phyloP scores from a whole-genome alignment of 495 filamentous ascomycete genomes.

The Cairneyella variabilis region DNA sequence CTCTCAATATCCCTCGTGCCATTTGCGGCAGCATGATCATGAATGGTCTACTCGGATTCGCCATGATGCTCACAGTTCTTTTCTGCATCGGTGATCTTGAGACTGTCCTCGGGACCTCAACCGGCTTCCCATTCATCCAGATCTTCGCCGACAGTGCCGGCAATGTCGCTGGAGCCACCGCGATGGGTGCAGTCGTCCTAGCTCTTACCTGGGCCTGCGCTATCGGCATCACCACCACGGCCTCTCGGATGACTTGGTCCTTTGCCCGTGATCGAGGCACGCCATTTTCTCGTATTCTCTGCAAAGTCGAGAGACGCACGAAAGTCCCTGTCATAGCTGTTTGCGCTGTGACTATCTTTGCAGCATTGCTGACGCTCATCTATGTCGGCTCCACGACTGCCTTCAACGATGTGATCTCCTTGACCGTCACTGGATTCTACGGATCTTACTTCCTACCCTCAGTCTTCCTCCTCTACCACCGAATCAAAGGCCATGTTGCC shows the following conservation, averaged over 20 bases:
- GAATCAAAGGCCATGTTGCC: slow-evolving; percentile 17
- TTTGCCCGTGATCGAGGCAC: slow-evolving; percentile 49
- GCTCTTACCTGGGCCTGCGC: slow-evolving; percentile 11
- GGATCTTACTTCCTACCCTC: slow-evolving; percentile 39
- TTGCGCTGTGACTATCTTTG: slow-evolving; percentile 7
- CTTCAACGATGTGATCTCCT: slow-evolving; percentile 44
- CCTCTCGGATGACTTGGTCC: slow-evolving; percentile 50
- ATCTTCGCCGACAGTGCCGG: slow-evolving; percentile 33
- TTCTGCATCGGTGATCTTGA: slow-evolving; percentile 42
- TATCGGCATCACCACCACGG: slow-evolving; percentile 24
- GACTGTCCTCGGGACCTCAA: slow-evolving; percentile 29
- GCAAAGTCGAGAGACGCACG: slow-evolving; percentile 22
- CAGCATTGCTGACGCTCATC: slow-evolving; percentile 15
- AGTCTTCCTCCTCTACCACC: slow-evolving; percentile 31
- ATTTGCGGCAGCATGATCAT: slow-evolving; percentile 41
- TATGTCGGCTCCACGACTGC: slow-evolving; percentile 29
- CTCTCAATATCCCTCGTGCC: slow-evolving; percentile 37
- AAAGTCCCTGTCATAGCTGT: slow-evolving; percentile 19
- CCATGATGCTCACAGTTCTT: slow-evolving; percentile 39
- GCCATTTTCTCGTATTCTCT: slow-evolving; percentile 36
- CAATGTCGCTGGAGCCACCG: slow-evolving; percentile 29
- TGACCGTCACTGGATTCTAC: slow-evolving; percentile 39
- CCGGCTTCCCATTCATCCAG: slow-evolving; percentile 46
- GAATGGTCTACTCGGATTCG: slow-evolving; percentile 42
- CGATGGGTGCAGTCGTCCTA: slow-evolving; percentile 20